Percentiles rank a stretch among this genome's conserved stretches.
phyloP scores from a whole-genome alignment of 1,139 yeast species.

The Pichia sp. region DNA sequence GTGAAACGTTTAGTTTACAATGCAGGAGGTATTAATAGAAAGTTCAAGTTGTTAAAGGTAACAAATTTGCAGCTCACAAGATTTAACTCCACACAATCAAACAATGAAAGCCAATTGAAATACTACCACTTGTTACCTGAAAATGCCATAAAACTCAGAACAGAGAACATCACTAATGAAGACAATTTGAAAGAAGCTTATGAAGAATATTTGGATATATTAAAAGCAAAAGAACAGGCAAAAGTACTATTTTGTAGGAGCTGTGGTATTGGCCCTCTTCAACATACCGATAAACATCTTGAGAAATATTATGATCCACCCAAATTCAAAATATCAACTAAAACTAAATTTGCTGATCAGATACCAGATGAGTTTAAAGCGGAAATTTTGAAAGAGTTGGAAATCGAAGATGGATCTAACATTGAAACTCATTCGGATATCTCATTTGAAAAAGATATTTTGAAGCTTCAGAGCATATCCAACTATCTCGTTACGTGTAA shows the following conservation, averaged over 20 bases:
- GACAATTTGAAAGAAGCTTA: constrained; percentile 3
- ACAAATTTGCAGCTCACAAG: too few relatives aligned
- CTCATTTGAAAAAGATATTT: constrained; percentile 2
- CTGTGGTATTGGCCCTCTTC: not conserved
- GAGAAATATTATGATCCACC: constrained; percentile 7
- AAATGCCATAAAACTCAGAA: not conserved
- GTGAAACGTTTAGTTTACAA: too few relatives aligned
- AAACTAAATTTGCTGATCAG: not conserved
- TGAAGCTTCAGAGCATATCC: constrained; percentile 1
- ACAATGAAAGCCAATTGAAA: too few relatives aligned
- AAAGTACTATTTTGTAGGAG: not conserved
- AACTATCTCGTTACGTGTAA: constrained; percentile 31
- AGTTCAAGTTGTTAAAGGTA: too few relatives aligned
- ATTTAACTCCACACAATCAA: too few relatives aligned
- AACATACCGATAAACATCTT: not conserved
- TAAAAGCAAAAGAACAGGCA: not conserved
- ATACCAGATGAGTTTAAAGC: not conserved
- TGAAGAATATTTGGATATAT: constrained; percentile 8
- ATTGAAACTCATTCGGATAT: not conserved
- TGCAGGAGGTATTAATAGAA: too few relatives aligned
- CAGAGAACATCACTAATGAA: not conserved
- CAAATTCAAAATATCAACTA: not conserved
- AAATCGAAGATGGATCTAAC: not conserved
- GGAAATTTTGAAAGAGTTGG: not conserved
- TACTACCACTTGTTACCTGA: too few relatives aligned